Evolutionary conservation across 768 basidiomycete genomes (phyloP), one percentile per base, ranked within the genome.

Genomic region (Termitomyces eurrhizus): DNA sequence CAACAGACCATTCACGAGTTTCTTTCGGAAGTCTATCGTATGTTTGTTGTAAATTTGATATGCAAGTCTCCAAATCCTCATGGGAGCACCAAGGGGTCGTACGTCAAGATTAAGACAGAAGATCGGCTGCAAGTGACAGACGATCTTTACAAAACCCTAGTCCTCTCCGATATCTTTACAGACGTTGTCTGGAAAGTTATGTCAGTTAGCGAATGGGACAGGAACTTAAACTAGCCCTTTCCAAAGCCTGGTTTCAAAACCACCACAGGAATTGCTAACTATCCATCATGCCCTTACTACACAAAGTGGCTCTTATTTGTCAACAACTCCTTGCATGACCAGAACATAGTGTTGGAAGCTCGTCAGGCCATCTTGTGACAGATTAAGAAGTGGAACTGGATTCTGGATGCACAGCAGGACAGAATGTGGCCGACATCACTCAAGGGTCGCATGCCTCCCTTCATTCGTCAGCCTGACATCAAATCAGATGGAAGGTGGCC

Each of bases 41-140:
- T 35, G 26, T 64, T 64, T 16, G 39, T 62, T 8, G 21, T 56
- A 0, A 35, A 64, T 21, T 2, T 62, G 3, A 56, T 11, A 2
- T 33, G 11, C 2, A 64, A 62, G 35, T 58, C 57, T 0, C 61
- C 60, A 0, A 62, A 64, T 8, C 52, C 50, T 16, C 21, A 45
- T 7, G 57, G 63, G 7, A 33, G 5, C 6, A 56, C 52, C 1
- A 64, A 39, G 2, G 12, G 39, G 1, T 64, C 54, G 1, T 64
- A 64, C 32, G 8, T 61, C 50, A 56, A 56, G n/a, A 46, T 64
- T 1, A 33, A 45, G 7, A 5, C 13, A 1, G 29, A 35, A 7
- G 16, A 57, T n/a, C 35, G 46, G 13, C 24, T 26, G 2, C 8
- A 1, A 0, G 18, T 14, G 0, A 50, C 32, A 0, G 49, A 50